These are phyloP conservation scores for Phytophthora megakarya DNA, from an alignment of 352 stramenopile species.

Conservation along the genomic window DNA sequence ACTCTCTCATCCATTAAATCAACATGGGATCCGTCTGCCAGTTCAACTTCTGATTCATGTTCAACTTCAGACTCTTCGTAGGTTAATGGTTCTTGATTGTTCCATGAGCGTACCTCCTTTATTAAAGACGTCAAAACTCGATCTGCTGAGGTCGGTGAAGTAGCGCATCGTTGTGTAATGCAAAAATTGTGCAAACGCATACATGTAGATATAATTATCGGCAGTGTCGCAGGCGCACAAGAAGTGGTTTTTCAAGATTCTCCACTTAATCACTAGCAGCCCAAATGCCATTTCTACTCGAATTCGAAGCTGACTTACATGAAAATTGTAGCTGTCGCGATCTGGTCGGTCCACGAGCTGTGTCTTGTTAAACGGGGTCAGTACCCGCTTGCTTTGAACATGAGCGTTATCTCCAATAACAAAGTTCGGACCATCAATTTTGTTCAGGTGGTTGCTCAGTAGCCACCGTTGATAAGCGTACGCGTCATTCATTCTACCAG, in stretches of 20 bases:
- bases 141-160: neutral
- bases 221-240: too few relatives aligned
- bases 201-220: neutral
- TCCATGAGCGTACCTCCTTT: neutral
- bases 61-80: neutral
- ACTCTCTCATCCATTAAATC: neutral
- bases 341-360: neutral
- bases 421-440: too few relatives aligned
- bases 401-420: too few relatives aligned
- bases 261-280: neutral
- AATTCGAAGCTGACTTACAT: slow-evolving; percentile 12
- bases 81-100: too few relatives aligned
- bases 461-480: too few relatives aligned
- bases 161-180: neutral
- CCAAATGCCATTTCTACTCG: slow-evolving; percentile 6
- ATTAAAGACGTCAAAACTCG: neutral
- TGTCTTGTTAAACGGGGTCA: too few relatives aligned
- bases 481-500: too few relatives aligned
- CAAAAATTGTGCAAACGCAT: neutral
- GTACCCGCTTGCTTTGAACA: too few relatives aligned
- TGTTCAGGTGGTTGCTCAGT: too few relatives aligned
- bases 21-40: neutral
- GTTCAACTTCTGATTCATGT: neutral
- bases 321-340: neutral
- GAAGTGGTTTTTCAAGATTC: slow-evolving; percentile 3